Conservation (phyloP, 129 eudicot genomes). For the Ambrosia artemisiifolia region DNA sequence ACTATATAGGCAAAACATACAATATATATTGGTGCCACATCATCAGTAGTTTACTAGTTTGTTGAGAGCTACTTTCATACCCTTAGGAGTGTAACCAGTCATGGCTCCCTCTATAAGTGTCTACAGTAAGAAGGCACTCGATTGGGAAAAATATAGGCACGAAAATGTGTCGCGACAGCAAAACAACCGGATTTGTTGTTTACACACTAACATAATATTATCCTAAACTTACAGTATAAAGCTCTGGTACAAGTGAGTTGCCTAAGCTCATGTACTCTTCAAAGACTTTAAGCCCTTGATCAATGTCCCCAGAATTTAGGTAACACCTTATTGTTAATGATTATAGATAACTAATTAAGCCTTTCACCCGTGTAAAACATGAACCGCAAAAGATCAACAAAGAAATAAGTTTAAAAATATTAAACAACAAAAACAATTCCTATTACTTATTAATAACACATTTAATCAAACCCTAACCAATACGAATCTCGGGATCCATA, state of each 20-base stretch:
- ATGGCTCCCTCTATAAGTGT: conserved; percentile 87
- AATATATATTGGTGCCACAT: background rate
- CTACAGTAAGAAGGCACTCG: conserved; percentile 36
- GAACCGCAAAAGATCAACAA: background rate
- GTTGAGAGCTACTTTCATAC: conserved; percentile 80
- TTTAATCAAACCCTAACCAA: too few species aligned
- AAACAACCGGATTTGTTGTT: background rate
- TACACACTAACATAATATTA: background rate
- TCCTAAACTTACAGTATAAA: conserved; percentile 56
- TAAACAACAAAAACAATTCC: background rate
- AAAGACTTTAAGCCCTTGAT: conserved; percentile 42
- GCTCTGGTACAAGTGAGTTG: conserved; percentile 48
- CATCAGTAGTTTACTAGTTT: conserved; percentile 50
- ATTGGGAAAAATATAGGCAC: background rate
- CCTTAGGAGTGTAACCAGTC: conserved; percentile 74
- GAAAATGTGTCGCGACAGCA: background rate
- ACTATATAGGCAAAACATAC: background rate
- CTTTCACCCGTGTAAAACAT: background rate
- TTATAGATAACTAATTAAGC: background rate
- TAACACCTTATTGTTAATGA: conserved; percentile 59
- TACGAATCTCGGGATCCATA: too few species aligned
- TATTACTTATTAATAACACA: conserved; percentile 26
- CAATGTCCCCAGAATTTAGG: conserved; percentile 67
- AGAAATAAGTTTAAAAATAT: background rate
- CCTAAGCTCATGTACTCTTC: conserved; percentile 61